These are phyloP conservation scores for Phytophthora crassamura DNA, from an alignment of 352 stramenopile genomes.

Conservation along the genomic window DNA sequence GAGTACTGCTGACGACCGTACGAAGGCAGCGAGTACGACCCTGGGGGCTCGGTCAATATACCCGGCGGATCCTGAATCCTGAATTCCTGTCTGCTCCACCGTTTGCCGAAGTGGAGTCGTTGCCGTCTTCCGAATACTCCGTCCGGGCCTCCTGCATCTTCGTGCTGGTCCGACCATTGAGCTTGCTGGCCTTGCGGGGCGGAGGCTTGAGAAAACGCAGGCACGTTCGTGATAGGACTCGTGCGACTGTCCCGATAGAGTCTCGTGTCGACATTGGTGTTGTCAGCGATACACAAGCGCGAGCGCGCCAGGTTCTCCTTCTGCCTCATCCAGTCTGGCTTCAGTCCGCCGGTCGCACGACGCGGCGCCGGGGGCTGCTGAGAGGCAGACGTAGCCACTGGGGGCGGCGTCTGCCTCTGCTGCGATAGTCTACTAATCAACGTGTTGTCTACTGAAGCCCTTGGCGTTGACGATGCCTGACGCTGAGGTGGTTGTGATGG, in stretches of 20 bases:
- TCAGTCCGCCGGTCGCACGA: slow-evolving; percentile 46
- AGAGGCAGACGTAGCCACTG: slow-evolving; percentile 11
- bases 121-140: slow-evolving; percentile 72
- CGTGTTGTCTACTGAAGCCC: slow-evolving; percentile 29
- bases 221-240: slow-evolving; percentile 29
- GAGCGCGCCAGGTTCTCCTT: slow-evolving; percentile 65
- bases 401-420: slow-evolving; percentile 2
- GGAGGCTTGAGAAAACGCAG: slow-evolving; percentile 21
- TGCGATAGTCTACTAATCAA: slow-evolving; percentile 33
- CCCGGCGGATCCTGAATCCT: slow-evolving; percentile 36
- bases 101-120: slow-evolving; percentile 63
- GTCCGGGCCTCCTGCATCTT: slow-evolving; percentile 45
- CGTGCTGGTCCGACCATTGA: slow-evolving; percentile 41
- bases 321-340: slow-evolving; percentile 76
- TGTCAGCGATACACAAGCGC: slow-evolving; percentile 69
- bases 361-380: slow-evolving; percentile 21
- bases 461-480: slow-evolving; percentile 9
- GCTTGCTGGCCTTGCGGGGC: slow-evolving; percentile 9
- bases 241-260: slow-evolving; percentile 48
- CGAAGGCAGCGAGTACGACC: slow-evolving; percentile 27
- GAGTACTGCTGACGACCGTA: slow-evolving; percentile 36
- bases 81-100: slow-evolving; percentile 68
- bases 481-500: slow-evolving; percentile 30
- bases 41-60: slow-evolving; percentile 13
- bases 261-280: slow-evolving; percentile 52